phyloP scores from a whole-genome alignment of 768 basidiomycete species.

The Pleurotus ostreatus region DNA sequence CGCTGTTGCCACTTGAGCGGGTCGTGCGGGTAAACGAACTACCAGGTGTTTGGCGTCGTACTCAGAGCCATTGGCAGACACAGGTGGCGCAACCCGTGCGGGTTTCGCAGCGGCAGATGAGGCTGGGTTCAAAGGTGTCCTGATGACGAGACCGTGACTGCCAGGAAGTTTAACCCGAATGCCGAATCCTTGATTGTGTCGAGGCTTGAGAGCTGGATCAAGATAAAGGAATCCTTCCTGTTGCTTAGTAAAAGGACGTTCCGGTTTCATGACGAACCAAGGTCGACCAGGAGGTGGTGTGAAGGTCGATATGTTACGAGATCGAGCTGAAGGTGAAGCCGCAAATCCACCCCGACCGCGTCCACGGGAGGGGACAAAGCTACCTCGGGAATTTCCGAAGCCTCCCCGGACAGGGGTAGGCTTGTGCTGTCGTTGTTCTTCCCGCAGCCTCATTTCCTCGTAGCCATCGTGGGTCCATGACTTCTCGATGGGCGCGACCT shows the following conservation, averaged over 20 bases:
- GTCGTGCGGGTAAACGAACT: constrained; percentile 49
- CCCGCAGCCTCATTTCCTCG: constrained; percentile 78
- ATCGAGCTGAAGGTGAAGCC: constrained; percentile 23
- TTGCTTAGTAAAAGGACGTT: constrained; percentile 81
- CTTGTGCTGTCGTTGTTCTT: constrained; percentile 49
- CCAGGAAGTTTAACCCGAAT: constrained; percentile 67
- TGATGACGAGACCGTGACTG: constrained; percentile 35
- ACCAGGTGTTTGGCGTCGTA: constrained; percentile 41
- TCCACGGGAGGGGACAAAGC: constrained; percentile 41
- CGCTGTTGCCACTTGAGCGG: neutral
- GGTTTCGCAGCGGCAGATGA: constrained; percentile 10
- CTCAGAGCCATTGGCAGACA: constrained; percentile 28
- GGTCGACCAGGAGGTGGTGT: constrained; percentile 38
- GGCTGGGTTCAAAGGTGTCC: constrained; percentile 25
- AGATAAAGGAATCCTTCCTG: constrained; percentile 71
- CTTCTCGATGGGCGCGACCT: constrained; percentile 59
- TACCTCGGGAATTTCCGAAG: constrained; percentile 37
- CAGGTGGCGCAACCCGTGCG: constrained; percentile 14
- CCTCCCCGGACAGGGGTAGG: constrained; percentile 23
- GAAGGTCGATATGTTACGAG: constrained; percentile 25
- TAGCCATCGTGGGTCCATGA: constrained; percentile 86
- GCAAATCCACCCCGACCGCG: constrained; percentile 41
- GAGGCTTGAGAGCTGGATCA: constrained; percentile 54
- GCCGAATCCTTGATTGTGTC: constrained; percentile 48
- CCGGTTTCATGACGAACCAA: constrained; percentile 76